Percentiles rank a stretch among this genome's conserved stretches.
phyloP scores from a whole-genome alignment of 1,139 yeast species.

The Candida tunisiensis region DNA sequence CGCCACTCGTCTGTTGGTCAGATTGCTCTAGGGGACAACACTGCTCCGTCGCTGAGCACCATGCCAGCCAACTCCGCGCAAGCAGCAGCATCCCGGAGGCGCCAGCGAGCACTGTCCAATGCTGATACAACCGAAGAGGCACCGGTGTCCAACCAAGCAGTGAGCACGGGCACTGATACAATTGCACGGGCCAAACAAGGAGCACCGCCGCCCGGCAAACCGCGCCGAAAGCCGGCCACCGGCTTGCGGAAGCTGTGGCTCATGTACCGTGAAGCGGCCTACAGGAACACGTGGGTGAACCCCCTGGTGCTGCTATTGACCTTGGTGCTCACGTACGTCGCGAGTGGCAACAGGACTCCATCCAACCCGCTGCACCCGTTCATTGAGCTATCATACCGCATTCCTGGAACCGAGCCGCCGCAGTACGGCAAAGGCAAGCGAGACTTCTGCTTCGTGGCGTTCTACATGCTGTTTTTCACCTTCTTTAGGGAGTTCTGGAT shows the following conservation, averaged over 20 bases:
- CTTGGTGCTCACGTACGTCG: conserved; percentile 3
- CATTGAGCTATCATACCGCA: conserved; percentile 50
- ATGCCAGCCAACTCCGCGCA: conserved; percentile 16
- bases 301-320: conserved; percentile 30
- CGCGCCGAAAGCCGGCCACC: conserved; percentile 2
- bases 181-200: neutral
- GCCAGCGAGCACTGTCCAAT: conserved; percentile 18
- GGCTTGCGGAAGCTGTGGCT: conserved; percentile 24
- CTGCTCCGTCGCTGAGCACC: conserved; percentile 21
- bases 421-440: conserved; percentile 73
- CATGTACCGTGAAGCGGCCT: conserved; percentile 41
- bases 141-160: conserved; percentile 1
- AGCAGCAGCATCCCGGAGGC: conserved; percentile 15
- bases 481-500: conserved; percentile 81
- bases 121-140: conserved; percentile 6
- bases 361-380: conserved; percentile 49
- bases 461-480: conserved; percentile 74
- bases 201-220: conserved; percentile 1
- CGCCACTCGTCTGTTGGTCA: conserved; percentile 19
- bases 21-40: conserved; percentile 23
- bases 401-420: conserved; percentile 23
- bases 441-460: conserved; percentile 67
- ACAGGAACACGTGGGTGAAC: conserved; percentile 65
- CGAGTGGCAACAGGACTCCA: conserved; percentile 4
- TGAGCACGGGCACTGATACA: conserved; percentile 3